phyloP scores from a whole-genome alignment of 2,329 filamentous ascomycete genomes.

The Fusarium chuoi region DNA sequence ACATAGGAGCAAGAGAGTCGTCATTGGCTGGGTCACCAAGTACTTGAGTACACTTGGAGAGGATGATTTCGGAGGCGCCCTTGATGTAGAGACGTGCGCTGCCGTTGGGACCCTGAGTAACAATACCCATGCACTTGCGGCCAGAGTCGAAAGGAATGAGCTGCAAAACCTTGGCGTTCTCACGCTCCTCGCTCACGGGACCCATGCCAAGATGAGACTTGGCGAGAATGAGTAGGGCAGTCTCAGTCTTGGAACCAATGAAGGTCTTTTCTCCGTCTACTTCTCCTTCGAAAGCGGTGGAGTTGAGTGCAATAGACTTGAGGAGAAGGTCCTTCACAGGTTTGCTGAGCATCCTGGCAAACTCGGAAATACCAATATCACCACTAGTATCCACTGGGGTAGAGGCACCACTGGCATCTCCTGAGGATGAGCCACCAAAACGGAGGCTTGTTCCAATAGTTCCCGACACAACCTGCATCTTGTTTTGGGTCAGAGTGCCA shows the following conservation, averaged over 20 bases:
- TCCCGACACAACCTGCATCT: constrained; percentile 73
- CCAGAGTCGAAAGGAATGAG: constrained; percentile 80
- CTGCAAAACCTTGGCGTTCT: constrained; percentile 68
- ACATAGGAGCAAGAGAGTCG: constrained; percentile 56
- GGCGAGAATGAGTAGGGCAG: constrained; percentile 76
- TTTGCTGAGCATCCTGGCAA: constrained; percentile 57
- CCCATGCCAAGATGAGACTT: constrained; percentile 74
- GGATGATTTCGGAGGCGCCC: constrained; percentile 73
- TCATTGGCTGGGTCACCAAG: constrained; percentile 61
- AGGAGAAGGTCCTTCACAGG: constrained; percentile 64
- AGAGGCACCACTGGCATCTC: constrained; percentile 41
- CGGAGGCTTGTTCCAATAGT: constrained; percentile 65
- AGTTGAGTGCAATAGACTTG: constrained; percentile 72
- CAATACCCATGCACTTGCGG: constrained; percentile 77
- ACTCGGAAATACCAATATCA: constrained; percentile 58
- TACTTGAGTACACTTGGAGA: constrained; percentile 64
- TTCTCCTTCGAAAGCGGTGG: constrained; percentile 80
- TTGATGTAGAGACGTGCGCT: constrained; percentile 69
- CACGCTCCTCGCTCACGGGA: constrained; percentile 70
- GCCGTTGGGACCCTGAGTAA: constrained; percentile 62
- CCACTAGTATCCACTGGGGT: constrained; percentile 44
- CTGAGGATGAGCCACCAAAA: constrained; percentile 58
- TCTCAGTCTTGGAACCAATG: constrained; percentile 82
- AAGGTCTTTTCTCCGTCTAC: constrained; percentile 73
- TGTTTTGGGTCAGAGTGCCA: constrained; percentile 74